These are phyloP conservation scores for Pyrenula aspistea DNA, from an alignment of 495 filamentous ascomycete genomes.

Conservation along the genomic window DNA sequence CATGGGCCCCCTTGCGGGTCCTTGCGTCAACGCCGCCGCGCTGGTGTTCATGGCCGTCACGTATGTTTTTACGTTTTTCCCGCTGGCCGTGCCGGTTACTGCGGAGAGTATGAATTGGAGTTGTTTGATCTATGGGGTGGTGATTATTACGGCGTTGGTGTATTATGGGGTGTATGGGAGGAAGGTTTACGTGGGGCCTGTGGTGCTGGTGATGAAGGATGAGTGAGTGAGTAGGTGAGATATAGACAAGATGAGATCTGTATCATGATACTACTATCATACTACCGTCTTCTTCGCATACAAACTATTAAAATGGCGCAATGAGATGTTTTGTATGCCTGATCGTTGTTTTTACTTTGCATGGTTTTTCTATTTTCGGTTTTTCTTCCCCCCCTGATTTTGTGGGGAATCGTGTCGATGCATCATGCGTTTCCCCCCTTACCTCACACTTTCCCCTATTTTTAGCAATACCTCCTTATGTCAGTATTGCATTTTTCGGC, in stretches of 20 bases:
- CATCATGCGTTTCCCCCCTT: no score
- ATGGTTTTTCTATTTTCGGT: no score
- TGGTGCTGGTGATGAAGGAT: conserved; percentile 4
- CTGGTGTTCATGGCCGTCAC: conserved; percentile 20
- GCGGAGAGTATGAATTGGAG: conserved; percentile 35
- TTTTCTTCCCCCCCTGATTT: no score
- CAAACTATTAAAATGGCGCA: no score
- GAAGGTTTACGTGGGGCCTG: conserved; percentile 17
- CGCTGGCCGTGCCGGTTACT: conserved; percentile 19
- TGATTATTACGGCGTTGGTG: conserved; percentile 22
- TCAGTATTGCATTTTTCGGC: no score
- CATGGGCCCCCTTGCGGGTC: conserved; percentile 21
- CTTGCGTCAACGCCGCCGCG: conserved; percentile 20
- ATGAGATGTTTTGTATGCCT: no score
- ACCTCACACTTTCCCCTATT: no score
- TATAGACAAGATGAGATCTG: background rate
- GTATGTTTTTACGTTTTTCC: conserved; percentile 31
- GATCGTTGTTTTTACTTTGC: no score
- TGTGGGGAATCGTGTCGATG: no score
- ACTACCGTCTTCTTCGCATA: no score
- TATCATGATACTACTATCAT: no score
- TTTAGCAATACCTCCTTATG: no score
- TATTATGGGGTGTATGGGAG: conserved; percentile 21
- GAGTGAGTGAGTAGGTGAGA: background rate
- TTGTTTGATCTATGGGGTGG: conserved; percentile 28